Evolutionary conservation across 805 yeast species (phyloP).

Genomic region (Metschnikowia kofuensis): DNA sequence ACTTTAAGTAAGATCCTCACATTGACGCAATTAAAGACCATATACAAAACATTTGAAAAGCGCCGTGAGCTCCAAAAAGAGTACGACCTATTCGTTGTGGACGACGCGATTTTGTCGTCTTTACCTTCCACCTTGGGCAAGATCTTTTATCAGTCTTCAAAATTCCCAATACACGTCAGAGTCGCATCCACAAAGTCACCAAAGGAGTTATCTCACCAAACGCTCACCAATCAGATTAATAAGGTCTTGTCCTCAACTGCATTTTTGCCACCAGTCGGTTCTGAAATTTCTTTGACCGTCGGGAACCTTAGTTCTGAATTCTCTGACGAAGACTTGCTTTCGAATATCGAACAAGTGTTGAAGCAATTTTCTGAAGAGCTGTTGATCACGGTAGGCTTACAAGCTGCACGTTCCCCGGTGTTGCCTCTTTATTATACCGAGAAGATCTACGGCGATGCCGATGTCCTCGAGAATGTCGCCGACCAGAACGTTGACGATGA

Average conservation of each 20-base stretch:
- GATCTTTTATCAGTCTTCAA: constrained; percentile 58
- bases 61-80: constrained; percentile 68
- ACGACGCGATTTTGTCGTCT: constrained; percentile 74
- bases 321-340: constrained; percentile 49
- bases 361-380: constrained; percentile 42
- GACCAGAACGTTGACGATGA: constrained; percentile 25
- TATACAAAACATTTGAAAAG: constrained; percentile 84
- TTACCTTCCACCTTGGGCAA: constrained; percentile 85
- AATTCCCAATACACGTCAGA: constrained; percentile 67
- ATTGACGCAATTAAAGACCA: constrained; percentile 73
- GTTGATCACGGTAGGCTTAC: constrained; percentile 60
- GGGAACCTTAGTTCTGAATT: constrained; percentile 49
- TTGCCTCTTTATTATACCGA: constrained; percentile 78
- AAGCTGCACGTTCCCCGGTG: constrained; percentile 72
- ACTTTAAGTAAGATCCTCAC: constrained; percentile 58
- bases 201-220: constrained; percentile 45
- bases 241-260: constrained; percentile 58
- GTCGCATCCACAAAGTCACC: constrained; percentile 30
- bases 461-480: constrained; percentile 31
- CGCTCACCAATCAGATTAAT: constrained; percentile 57
- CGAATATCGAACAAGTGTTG: constrained; percentile 58
- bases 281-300: constrained; percentile 59
- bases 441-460: constrained; percentile 48
- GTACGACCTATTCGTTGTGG: constrained; percentile 78
- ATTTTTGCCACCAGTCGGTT: constrained; percentile 71